Percentiles rank a stretch among this genome's conserved stretches.
Conservation (phyloP, 352 stramenopile genomes). For the Albugo candida region DNA sequence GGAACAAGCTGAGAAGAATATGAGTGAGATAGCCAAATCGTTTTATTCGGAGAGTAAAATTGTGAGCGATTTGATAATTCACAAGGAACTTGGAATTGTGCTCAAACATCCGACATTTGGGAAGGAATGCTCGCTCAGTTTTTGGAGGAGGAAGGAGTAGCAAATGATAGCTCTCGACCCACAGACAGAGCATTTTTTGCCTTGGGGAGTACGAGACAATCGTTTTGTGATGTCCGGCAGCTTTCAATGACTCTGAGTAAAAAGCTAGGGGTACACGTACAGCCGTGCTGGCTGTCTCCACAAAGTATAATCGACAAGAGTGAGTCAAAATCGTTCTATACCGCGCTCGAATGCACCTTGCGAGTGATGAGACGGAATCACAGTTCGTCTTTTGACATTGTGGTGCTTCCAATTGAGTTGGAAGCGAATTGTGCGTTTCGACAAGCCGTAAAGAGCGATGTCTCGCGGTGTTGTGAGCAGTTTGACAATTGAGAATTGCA, state of each 20-base stretch:
- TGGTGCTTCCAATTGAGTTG: no score
- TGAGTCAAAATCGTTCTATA: no score
- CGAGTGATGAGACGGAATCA: no score
- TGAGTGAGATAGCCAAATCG: slow-evolving; percentile 71
- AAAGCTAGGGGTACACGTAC: slow-evolving; percentile 22
- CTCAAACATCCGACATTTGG: slow-evolving; percentile 62
- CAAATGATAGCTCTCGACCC: background rate
- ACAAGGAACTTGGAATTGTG: slow-evolving; percentile 47
- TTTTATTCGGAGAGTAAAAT: slow-evolving; percentile 78
- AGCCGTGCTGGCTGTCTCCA: slow-evolving; percentile 45
- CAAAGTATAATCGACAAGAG: no score
- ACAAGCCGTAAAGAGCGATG: no score
- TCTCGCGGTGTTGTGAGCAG: no score
- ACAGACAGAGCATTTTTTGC: slow-evolving; percentile 2
- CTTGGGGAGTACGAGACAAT: slow-evolving; percentile 32
- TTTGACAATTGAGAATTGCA: no score
- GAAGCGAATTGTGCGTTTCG: no score
- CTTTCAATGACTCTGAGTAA: slow-evolving; percentile 46
- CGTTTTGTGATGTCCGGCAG: slow-evolving; percentile 53
- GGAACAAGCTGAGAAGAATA: slow-evolving; percentile 48
- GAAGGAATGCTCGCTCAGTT: slow-evolving; percentile 64
- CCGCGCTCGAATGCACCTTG: no score
- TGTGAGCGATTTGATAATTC: slow-evolving; percentile 49
- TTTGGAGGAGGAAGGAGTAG: slow-evolving; percentile 34
- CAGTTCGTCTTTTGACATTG: no score